A percentile compares a stretch with the other conserved stretches of the same genome.
These are phyloP conservation scores for Heliosperma pusillum DNA, from an alignment of 148 eudicot species.

Conservation along the genomic window DNA sequence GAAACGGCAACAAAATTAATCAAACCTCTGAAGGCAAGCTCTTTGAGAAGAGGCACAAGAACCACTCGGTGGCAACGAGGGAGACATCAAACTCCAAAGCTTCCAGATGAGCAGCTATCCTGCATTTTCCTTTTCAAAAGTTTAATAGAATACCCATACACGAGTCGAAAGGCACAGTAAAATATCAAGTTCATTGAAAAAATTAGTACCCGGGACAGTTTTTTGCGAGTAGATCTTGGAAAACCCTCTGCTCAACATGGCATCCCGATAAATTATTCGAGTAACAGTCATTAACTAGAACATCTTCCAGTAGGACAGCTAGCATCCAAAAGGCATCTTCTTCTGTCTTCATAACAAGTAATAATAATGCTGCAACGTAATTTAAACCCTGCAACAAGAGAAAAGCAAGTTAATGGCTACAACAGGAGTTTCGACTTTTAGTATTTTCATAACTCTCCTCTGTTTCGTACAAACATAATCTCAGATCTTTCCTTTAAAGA, in stretches of 20 bases:
- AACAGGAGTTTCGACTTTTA: neutral
- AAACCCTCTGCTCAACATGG: conserved; percentile 97
- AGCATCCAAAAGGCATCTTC: conserved; percentile 99
- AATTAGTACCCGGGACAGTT: conserved; percentile 71
- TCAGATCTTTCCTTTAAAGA: neutral
- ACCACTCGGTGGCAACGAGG: conserved; percentile 97
- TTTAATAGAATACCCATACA: neutral
- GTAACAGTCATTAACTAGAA: conserved; percentile 82
- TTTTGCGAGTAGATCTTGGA: conserved; percentile 69
- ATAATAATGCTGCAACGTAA: conserved; percentile 86
- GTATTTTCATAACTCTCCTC: neutral
- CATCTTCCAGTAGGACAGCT: conserved; percentile 86
- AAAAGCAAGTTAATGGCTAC: neutral
- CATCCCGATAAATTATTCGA: conserved; percentile 84
- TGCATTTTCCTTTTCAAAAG: conserved; percentile 36
- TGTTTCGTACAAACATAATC: too few relatives aligned
- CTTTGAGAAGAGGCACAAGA: conserved; percentile 91
- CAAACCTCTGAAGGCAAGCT: conserved; percentile 98
- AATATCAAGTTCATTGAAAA: neutral
- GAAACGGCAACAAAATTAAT: neutral
- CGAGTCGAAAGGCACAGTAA: neutral
- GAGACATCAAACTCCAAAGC: conserved; percentile 86
- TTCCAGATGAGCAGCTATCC: conserved; percentile 89
- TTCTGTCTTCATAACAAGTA: conserved; percentile 99
- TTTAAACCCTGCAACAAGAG: conserved; percentile 68